phyloP scores from a whole-genome alignment of 257 asterid genomes.

The Solanum chiquidenum region DNA sequence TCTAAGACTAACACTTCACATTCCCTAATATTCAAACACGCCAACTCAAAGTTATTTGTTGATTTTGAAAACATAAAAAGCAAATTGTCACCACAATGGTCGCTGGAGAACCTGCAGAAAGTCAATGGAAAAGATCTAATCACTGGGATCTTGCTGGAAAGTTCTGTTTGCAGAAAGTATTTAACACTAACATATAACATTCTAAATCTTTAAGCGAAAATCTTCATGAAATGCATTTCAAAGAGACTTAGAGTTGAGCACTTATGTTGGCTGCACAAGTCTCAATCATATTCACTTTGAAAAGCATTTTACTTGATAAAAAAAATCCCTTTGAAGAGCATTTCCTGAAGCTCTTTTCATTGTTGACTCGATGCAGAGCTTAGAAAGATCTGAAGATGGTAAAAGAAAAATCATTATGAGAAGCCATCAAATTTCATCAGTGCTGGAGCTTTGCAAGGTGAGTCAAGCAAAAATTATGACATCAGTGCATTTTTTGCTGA shows the following conservation, averaged over 20 bases:
- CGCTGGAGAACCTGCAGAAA: not conserved
- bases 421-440: constrained; percentile 78
- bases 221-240: not conserved
- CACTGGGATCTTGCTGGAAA: not conserved
- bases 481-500: not conserved
- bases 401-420: constrained; percentile 58
- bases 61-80: not conserved
- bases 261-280: not conserved
- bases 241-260: not conserved
- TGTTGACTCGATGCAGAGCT: constrained; percentile 41
- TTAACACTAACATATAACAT: not conserved
- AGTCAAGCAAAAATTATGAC: not conserved
- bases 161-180: not conserved
- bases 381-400: constrained; percentile 65
- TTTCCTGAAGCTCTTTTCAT: not conserved
- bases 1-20: not conserved
- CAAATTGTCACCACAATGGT: not conserved
- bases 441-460: constrained; percentile 88
- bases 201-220: not conserved
- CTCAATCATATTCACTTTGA: not conserved
- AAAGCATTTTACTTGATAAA: not conserved
- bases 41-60: not conserved
- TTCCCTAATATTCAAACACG: not conserved
- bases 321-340: not conserved
- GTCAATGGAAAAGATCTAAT: not conserved